Evolutionary conservation across 805 yeast genomes (phyloP), one percentile per base, ranked within the genome.

Genomic region (Barnettozyma populi): DNA sequence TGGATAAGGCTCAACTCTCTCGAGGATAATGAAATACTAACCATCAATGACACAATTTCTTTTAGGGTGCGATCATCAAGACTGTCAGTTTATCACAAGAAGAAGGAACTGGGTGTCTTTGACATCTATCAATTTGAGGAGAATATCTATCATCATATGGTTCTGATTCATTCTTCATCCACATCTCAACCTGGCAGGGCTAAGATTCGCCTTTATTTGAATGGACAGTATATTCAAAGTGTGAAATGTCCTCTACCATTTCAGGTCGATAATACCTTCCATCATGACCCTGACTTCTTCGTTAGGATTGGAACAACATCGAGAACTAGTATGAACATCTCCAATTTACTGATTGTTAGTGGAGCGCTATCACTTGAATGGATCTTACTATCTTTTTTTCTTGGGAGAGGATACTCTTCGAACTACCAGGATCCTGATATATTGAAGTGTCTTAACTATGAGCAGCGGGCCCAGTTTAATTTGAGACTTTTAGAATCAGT

Each of bases 351-450:
- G 11, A 51, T 80, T 0, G 52, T 78, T 14, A 67, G 68, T 38
- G 61, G 56, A 3, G 52, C 63, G 2, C 64, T 71, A 29, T 61
- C 74, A 0, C 60, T 63, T 36, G 81, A 77, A 48, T 82, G 87
- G 87, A 65, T 79, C 1, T 59, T 67, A 23, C 52, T 77, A 4
- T 65, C 80, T 0, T 74, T 68, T 51, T 65, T 65, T 44, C 58
- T 82, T 19, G 82, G 78, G 0, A 74, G 70, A 37, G 65, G 65
- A n/a, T 80, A 82, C 70, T 66, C 74, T 14, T 77, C 75, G 11
- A 55, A 66, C n/a, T 70, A 60, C 46, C 73, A 72, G 32, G 74
- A 69, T 51, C 46, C 48, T 11, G 61, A 69, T 51, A 48, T 78
- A 4, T 44, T 70, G 31, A 68, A 69, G 42, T 73, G 72, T 20